Conservation (phyloP, 495 filamentous ascomycete genomes). For the Usnea hakonensis region DNA sequence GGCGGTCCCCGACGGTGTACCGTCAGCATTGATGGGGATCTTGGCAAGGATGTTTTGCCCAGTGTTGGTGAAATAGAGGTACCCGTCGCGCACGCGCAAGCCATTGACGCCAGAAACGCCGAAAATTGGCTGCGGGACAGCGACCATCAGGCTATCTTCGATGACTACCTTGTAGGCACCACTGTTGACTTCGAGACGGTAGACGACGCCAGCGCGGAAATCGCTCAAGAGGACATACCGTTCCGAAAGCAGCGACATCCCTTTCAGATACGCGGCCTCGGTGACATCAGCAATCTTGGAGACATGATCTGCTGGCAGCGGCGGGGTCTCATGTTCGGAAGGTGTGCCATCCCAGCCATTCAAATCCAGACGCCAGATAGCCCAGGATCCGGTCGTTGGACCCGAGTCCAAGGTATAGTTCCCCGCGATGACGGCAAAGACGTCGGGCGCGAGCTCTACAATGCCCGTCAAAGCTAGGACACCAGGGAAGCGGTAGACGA, state of each 20-base stretch:
- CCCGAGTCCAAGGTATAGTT: conserved; percentile 26
- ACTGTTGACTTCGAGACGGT: conserved; percentile 23
- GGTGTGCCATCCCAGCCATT: neutral
- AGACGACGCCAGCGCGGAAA: conserved; percentile 26
- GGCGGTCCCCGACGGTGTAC: conserved; percentile 13
- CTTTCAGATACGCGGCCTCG: neutral
- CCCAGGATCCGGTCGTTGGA: neutral
- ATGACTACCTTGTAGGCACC: conserved; percentile 21
- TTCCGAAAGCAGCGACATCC: neutral
- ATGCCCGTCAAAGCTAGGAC: conserved; percentile 36
- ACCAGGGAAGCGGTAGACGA: conserved; percentile 30
- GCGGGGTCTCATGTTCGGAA: too few species aligned
- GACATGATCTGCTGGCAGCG: too few species aligned
- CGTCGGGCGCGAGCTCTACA: conserved; percentile 34
- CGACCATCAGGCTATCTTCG: conserved; percentile 22
- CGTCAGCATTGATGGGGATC: conserved; percentile 22
- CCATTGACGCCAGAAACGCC: conserved; percentile 33
- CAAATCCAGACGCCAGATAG: neutral
- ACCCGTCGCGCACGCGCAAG: conserved; percentile 20
- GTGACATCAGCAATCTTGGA: neutral
- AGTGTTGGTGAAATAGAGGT: conserved; percentile 37
- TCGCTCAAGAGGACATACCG: conserved; percentile 11
- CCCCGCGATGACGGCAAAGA: conserved; percentile 35
- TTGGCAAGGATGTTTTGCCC: conserved; percentile 26
- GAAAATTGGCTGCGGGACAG: conserved; percentile 20